These are phyloP conservation scores for Diaporthe sp. DNA, from an alignment of 2,329 filamentous ascomycete genomes.

Conservation along the genomic window DNA sequence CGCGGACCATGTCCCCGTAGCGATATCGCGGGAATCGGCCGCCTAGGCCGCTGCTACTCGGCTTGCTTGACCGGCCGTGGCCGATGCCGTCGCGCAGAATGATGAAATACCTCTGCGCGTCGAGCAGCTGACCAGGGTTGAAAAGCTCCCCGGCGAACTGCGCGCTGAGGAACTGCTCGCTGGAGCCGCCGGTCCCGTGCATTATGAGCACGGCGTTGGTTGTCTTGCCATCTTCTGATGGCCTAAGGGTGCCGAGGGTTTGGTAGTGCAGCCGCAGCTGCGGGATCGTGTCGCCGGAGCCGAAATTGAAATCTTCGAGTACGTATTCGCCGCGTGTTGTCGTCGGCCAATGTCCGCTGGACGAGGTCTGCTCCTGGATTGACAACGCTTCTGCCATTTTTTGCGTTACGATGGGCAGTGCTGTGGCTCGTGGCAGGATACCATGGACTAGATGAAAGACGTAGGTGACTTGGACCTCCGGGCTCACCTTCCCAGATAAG, in stretches of 20 bases:
- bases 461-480: neutral
- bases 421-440: too few species aligned
- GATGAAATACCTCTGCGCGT: constrained; percentile 39
- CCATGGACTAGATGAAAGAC: neutral
- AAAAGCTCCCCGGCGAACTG: constrained; percentile 41
- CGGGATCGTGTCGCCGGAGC: constrained; percentile 26
- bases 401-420: neutral
- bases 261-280: constrained; percentile 33
- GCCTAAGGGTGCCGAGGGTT: constrained; percentile 27
- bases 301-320: constrained; percentile 27
- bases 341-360: neutral
- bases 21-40: constrained; percentile 38
- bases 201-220: constrained; percentile 42
- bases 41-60: constrained; percentile 37
- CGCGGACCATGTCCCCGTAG: constrained; percentile 40
- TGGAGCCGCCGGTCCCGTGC: constrained; percentile 40
- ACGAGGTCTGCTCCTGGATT: neutral
- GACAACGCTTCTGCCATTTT: constrained; percentile 21
- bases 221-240: constrained; percentile 19
- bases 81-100: constrained; percentile 42
- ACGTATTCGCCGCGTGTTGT: constrained; percentile 2
- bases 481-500: constrained; percentile 16
- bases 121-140: constrained; percentile 39
- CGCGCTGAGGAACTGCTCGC: constrained; percentile 37
- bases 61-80: constrained; percentile 42